Evolutionary conservation across 257 asterid genomes (phyloP), one percentile per base, ranked within the genome.

Genomic region (Fraxinus anomala): DNA sequence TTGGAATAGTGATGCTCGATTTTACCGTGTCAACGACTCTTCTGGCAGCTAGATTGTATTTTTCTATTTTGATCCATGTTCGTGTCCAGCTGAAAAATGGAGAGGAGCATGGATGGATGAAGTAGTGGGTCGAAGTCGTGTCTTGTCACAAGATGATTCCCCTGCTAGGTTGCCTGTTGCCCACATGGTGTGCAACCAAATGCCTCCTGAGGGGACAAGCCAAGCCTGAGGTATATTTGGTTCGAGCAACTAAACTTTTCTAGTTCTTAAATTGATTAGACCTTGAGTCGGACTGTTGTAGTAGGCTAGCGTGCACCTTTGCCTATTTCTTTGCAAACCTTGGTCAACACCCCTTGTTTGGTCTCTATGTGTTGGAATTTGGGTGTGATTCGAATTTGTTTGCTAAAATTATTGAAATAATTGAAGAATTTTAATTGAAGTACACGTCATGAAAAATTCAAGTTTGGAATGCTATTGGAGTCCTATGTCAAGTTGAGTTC

Each of bases 31-130:
- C 77, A 93, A 89, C 37, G 97, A 92, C 85, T 86, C 93, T 77
- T 81, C 87, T 10, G 98, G 98, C 63, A 87, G 84, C 87, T 88
- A 97, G 56, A 83, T 89, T 73, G 97, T 97, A 33, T 93, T 87
- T 80, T 96, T 96, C 80, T 96, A 93, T 82, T 91, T 96, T 75
- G 99, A 96, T 86, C 99, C 98, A 49, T 96, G 89, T 86, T 93
- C 98, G 76, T 98, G 98, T 70, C 98, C 98, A 34, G 89, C 99
- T 82, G 99, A 96, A 26, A 26, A 26, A 26, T 26, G 28, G 28
- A 26, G 28, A 26, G 28, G 28, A 26, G 28, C 28, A 1, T 26
- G 28, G 28, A 26, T 26, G 28, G 28, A 26, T 26, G 28, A 26
- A 26, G 28, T 26, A 26, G 28, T 26, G 28, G 28, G 28, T 26